These are phyloP conservation scores for Lactarius tabidus DNA, from an alignment of 768 basidiomycete genomes.

Conservation along the genomic window DNA sequence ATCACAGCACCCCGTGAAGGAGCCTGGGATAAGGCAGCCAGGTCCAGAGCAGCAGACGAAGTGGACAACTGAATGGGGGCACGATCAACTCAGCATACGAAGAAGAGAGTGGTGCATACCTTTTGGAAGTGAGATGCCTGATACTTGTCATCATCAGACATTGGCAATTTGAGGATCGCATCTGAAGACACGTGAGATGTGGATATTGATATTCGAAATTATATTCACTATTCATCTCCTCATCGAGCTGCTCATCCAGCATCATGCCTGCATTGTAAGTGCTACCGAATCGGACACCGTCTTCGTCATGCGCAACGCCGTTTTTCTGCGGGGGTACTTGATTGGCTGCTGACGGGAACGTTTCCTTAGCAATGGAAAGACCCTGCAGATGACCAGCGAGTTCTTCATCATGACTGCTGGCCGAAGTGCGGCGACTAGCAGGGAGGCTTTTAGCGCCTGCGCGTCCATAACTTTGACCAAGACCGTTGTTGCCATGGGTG, in stretches of 20 bases:
- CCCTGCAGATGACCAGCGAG: slow-evolving; percentile 72
- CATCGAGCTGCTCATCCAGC: slow-evolving; percentile 89
- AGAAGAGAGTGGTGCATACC: slow-evolving; percentile 39
- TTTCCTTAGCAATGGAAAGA: slow-evolving; percentile 63
- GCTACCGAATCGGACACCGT: slow-evolving; percentile 55
- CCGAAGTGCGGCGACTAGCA: slow-evolving; percentile 83
- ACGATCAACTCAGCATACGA: slow-evolving; percentile 4
- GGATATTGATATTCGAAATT: background rate
- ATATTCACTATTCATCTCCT: slow-evolving; percentile 87
- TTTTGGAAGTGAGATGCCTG: slow-evolving; percentile 57
- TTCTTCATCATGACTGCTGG: slow-evolving; percentile 83
- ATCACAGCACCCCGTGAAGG: slow-evolving; percentile 61
- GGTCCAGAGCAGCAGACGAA: slow-evolving; percentile 88
- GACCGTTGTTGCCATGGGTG: slow-evolving; percentile 36
- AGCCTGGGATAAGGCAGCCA: slow-evolving; percentile 84
- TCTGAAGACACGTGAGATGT: slow-evolving; percentile 42
- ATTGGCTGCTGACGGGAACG: slow-evolving; percentile 52
- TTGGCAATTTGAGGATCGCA: slow-evolving; percentile 83
- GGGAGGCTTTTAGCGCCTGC: slow-evolving; percentile 90
- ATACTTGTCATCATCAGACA: slow-evolving; percentile 88
- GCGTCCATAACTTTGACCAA: slow-evolving; percentile 54
- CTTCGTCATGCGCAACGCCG: slow-evolving; percentile 53
- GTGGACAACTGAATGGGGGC: slow-evolving; percentile 57
- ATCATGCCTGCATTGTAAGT: slow-evolving; percentile 83
- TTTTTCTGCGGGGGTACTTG: slow-evolving; percentile 50